Evolutionary conservation across 148 eudicot species (phyloP).

Genomic region (Spergularia bocconei): DNA sequence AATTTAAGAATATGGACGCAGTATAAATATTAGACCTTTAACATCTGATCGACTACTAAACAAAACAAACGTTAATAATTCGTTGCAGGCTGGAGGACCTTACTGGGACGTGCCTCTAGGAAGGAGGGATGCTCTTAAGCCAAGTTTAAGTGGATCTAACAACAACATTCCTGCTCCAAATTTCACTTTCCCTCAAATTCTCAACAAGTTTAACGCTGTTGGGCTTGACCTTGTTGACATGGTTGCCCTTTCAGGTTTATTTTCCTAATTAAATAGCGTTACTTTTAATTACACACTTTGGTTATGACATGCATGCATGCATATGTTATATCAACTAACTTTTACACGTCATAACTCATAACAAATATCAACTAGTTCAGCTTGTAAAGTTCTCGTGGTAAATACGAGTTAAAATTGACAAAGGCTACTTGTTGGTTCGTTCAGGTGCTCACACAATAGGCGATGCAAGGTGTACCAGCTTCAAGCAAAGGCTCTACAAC

Average conservation of each 20-base stretch:
- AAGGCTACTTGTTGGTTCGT: slow-evolving; percentile 1
- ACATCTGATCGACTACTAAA: too few relatives aligned
- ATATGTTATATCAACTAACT: too few relatives aligned
- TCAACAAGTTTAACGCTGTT: slow-evolving; percentile 60
- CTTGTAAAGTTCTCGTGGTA: too few relatives aligned
- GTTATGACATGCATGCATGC: not conserved
- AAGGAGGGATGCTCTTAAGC: slow-evolving; percentile 64
- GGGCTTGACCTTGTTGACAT: slow-evolving; percentile 69
- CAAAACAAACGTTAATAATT: too few relatives aligned
- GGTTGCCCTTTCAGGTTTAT: slow-evolving; percentile 85
- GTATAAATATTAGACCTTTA: not conserved
- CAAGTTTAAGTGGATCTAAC: slow-evolving; percentile 82
- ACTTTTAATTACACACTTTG: too few relatives aligned
- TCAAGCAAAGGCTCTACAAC: slow-evolving; percentile 93
- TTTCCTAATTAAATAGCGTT: too few relatives aligned
- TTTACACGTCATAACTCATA: too few relatives aligned
- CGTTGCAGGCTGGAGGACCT: slow-evolving; percentile 61
- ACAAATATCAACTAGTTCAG: too few relatives aligned
- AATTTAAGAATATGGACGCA: too few relatives aligned
- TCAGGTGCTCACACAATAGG: slow-evolving; percentile 93
- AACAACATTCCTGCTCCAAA: slow-evolving; percentile 82
- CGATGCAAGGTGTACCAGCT: slow-evolving; percentile 73
- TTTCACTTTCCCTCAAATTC: slow-evolving; percentile 75
- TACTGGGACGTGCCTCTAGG: slow-evolving; percentile 86
- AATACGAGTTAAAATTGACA: too few relatives aligned